Base-by-base conservation (phyloP, 495 filamentous ascomycete species). In the Neurospora sp. region DNA sequence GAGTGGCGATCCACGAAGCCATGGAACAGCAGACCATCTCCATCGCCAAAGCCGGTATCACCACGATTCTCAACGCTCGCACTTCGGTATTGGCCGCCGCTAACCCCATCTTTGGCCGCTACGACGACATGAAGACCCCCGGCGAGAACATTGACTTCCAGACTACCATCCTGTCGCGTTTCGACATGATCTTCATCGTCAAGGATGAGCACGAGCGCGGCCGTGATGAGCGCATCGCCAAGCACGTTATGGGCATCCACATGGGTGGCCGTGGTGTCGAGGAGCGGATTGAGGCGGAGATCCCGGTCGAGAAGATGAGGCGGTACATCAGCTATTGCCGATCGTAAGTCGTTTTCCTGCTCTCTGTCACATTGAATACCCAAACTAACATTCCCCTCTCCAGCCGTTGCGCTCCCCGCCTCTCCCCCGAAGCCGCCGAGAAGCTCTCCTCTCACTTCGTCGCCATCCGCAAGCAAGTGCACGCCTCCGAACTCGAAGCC, bases 11-110 rank as follows among this genome's bases (percentile, higher is more conserved):
- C 81, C 96, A 99, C 86, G 96, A 99, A 88, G 96, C 96, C 72
- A 99, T 99, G 96, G 96, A 99, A 78, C 96, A 99, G 82, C 96
- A 99, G 82, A 99, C 96, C 8, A 99, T 99, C 72, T 99, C 96
- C 11, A 98, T 99, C 77, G 96, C 96, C 74, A 99, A 99, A 82
- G 96, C 96, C 5, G 96, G 96, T 78, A 98, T 99, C 77, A 99
- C 96, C 18, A 99, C 96, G 2, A 98, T 99, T 74, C 88, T 99
- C 35, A 99, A 99, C 80, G 94, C 96, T 3, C 86, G 96, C 71
- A 98, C 96, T 1, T 97, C 93, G 2, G 96, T 99, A 3, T 87
- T 99, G 27, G 96, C 96, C 9, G 96, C 96, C 9, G 96, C 96
- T 31, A 99, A 99, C 82, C 96, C 96, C 18, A 93, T 98, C 73